These are phyloP conservation scores for Debaryomyces psychrophilus DNA, from an alignment of 1,139 yeast genomes.

Conservation along the genomic window DNA sequence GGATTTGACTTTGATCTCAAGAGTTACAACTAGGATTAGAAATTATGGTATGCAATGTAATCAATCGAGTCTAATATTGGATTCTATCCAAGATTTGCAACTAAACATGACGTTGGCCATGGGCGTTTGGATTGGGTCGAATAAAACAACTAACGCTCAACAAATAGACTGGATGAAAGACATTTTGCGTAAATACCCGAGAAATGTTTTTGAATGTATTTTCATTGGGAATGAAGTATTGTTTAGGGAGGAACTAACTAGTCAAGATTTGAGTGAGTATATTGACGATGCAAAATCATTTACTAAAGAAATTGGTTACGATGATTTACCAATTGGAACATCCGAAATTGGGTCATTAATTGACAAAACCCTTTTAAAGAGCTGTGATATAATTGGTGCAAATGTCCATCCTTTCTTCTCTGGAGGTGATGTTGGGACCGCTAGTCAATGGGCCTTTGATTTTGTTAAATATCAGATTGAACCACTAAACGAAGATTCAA, in stretches of 20 bases:
- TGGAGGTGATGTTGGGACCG: constrained; percentile 53
- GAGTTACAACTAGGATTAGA: constrained; percentile 58
- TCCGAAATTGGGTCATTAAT: constrained; percentile 55
- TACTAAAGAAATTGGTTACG: constrained; percentile 34
- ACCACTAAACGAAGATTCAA: constrained; percentile 24
- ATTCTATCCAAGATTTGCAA: constrained; percentile 53
- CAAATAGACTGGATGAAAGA: constrained; percentile 50
- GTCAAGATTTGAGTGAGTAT: constrained; percentile 40
- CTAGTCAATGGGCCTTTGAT: constrained; percentile 58
- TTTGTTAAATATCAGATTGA: constrained; percentile 49
- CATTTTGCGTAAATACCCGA: constrained; percentile 49
- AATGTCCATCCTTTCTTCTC: constrained; percentile 73
- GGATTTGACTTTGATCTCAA: constrained; percentile 60
- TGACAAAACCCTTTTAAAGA: constrained; percentile 35
- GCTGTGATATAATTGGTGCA: constrained; percentile 61
- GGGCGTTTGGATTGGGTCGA: constrained; percentile 65
- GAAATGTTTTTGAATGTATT: constrained; percentile 51
- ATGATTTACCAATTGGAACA: constrained; percentile 55
- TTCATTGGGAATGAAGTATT: constrained; percentile 67
- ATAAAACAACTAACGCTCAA: constrained; percentile 39
- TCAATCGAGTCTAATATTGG: constrained; percentile 55
- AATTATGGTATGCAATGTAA: constrained; percentile 67
- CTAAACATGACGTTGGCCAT: constrained; percentile 60
- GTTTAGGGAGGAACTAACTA: constrained; percentile 53
- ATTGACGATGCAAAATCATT: constrained; percentile 46